These are phyloP conservation scores for Rhynchospora breviuscula DNA, from an alignment of 176 grass and related monocot species.

Conservation along the genomic window DNA sequence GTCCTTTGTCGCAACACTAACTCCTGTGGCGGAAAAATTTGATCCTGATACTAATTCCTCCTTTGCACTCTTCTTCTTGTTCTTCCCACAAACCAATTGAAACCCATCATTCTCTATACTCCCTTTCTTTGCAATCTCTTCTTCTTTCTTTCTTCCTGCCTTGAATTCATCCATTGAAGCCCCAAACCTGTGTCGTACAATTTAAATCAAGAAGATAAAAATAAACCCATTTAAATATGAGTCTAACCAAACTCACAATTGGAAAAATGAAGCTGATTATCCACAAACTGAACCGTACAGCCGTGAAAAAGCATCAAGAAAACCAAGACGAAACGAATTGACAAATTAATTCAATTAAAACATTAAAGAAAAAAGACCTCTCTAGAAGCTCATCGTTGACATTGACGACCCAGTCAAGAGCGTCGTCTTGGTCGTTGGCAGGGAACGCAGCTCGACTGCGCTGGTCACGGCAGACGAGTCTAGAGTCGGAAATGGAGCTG, in stretches of 20 bases:
- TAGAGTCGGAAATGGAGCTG: conserved; percentile 6
- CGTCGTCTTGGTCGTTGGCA: conserved; percentile 51
- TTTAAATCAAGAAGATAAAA: neutral
- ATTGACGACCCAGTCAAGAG: conserved; percentile 53
- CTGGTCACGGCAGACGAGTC: conserved; percentile 31
- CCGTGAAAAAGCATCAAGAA: neutral
- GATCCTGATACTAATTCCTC: conserved; percentile 9
- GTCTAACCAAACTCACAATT: neutral
- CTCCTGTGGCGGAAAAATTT: conserved; percentile 28
- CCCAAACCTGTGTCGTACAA: conserved; percentile 26
- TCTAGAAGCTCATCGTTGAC: conserved; percentile 70
- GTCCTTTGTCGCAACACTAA: conserved; percentile 46
- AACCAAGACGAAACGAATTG: neutral
- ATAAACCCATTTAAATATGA: neutral
- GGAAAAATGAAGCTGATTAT: neutral
- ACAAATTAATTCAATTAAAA: neutral
- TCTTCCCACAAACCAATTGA: conserved; percentile 49
- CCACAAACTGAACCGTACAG: neutral
- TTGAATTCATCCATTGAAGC: conserved; percentile 57
- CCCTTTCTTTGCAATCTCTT: conserved; percentile 19
- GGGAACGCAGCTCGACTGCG: conserved; percentile 27
- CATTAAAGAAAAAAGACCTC: conserved; percentile 4
- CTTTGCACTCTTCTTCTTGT: conserved; percentile 28
- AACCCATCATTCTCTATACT: conserved; percentile 58
- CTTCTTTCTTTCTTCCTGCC: conserved; percentile 35